phyloP scores from a whole-genome alignment of 257 asterid species.

The Penstemon barbatus region DNA sequence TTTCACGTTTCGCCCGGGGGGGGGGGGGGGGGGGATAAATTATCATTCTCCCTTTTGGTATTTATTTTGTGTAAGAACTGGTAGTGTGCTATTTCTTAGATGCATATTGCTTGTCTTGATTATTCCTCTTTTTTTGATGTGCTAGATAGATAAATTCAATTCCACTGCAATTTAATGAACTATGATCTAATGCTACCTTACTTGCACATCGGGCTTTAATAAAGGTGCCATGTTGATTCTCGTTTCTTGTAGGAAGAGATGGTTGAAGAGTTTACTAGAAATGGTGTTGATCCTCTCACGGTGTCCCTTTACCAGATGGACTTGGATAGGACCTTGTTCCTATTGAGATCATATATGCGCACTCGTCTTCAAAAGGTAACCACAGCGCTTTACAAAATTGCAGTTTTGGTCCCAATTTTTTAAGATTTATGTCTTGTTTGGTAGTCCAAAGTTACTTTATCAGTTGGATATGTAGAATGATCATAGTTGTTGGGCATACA shows the following conservation, averaged over 20 bases:
- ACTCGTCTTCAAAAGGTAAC: conserved; percentile 89
- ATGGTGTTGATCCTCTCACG: conserved; percentile 73
- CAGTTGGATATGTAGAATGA: not conserved
- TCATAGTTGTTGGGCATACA: not conserved
- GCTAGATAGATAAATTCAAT: not conserved
- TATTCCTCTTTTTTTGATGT: conserved; percentile 1
- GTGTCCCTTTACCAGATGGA: conserved; percentile 94
- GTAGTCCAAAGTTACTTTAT: conserved; percentile 7
- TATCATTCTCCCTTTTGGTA: too few species aligned
- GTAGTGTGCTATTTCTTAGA: not conserved
- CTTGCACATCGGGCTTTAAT: not conserved
- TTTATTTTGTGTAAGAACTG: too few species aligned
- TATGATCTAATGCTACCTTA: not conserved
- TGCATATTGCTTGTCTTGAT: not conserved
- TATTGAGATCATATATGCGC: conserved; percentile 83
- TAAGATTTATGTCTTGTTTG: not conserved
- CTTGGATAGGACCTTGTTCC: conserved; percentile 75
- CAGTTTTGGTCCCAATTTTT: too few species aligned
- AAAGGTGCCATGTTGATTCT: conserved; percentile 12
- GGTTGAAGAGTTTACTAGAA: conserved; percentile 53
- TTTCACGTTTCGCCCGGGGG: too few species aligned
- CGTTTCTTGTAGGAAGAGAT: conserved; percentile 60
- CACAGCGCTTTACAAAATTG: not conserved
- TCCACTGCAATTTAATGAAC: not conserved
- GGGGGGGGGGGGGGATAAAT: too few species aligned